Evolutionary conservation across 495 filamentous ascomycete genomes (phyloP), one percentile per base, ranked within the genome.

Genomic region (Penicillium psychrofluorescens): DNA sequence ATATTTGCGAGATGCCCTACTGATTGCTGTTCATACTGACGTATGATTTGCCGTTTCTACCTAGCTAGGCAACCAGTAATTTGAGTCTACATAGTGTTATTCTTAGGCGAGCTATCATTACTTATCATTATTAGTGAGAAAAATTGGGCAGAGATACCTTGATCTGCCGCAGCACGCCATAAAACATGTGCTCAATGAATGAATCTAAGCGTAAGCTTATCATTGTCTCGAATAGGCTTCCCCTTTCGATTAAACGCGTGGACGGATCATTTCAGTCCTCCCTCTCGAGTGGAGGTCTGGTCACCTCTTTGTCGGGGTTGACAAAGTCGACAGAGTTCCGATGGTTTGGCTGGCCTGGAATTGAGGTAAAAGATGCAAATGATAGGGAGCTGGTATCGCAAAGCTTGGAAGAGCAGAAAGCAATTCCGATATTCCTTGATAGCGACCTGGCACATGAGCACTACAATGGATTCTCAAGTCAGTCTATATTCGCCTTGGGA

Each of bases 301-400:
- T 95, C 44, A 89, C 80, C n/a, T 88, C 87, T 7, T 64, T 95
- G 41, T 85, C 80, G 46, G 88, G 88, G 12, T 66, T 95, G 44
- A 81, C 83, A 52, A 91, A 90, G 62, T 76, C 81, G 3, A 90
- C 85, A 15, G 86, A 78, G 34, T 92, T 91, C 64, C 79, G 84
- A 49, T 95, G 88, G 88, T 91, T 90, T 61, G 88, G 88, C 35
- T 95, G 88, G 88, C 86, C 88, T 2, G 88, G 88, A 11, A 58
- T 90, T 32, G 83, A 91, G 47, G 68, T 86, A 7, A 80, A 82
- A 32, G 78, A 81, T 38, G 70, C 66, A 29, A 80, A 85, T 50
- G 58, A 71, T 8, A 64, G 58, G 10, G 62, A 64, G 40, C 71
- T 85, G 50, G 67, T 68, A 34, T 66, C 76, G 50, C 69, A 77